phyloP scores from a whole-genome alignment of 2,329 filamentous ascomycete genomes.

The Ceratocystiopsis brevicomis region DNA sequence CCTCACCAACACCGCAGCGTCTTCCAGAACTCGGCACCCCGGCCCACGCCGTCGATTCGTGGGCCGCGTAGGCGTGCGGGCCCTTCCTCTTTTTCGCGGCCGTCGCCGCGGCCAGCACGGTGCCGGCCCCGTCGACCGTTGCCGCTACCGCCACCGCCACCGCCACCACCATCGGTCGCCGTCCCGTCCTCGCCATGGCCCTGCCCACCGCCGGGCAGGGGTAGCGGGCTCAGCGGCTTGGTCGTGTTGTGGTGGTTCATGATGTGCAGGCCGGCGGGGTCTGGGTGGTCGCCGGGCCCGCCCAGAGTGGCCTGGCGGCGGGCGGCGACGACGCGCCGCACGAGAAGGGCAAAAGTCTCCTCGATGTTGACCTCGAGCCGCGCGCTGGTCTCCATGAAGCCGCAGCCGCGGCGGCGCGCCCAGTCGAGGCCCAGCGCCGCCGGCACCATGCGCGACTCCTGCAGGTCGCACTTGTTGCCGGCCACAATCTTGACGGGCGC shows the following conservation, averaged over 20 bases:
- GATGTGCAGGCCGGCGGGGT: conserved; percentile 14
- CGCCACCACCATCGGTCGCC: neutral
- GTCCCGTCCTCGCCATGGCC: conserved; percentile 4
- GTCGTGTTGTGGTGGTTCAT: conserved; percentile 35
- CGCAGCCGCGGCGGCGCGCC: conserved; percentile 53
- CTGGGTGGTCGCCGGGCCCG: conserved; percentile 19
- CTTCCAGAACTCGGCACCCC: conserved; percentile 31
- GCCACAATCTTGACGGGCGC: conserved; percentile 67
- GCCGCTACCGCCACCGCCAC: neutral
- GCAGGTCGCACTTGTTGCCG: conserved; percentile 72
- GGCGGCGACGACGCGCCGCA: conserved; percentile 42
- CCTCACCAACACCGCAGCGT: conserved; percentile 35
- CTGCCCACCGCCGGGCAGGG: conserved; percentile 12
- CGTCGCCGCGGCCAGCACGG: neutral
- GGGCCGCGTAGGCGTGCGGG: conserved; percentile 26
- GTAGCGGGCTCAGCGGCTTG: conserved; percentile 37
- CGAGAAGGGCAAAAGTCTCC: conserved; percentile 62
- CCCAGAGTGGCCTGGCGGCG: conserved; percentile 30
- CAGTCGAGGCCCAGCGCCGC: conserved; percentile 57
- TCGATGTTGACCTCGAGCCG: conserved; percentile 74
- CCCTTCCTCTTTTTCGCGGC: conserved; percentile 7
- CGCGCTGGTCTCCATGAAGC: conserved; percentile 81
- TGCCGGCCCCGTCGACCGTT: neutral
- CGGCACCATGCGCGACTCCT: conserved; percentile 48
- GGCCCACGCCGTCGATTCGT: conserved; percentile 23